Conservation (phyloP, 2,329 filamentous ascomycete genomes). For the Sporothrix euskadiensis region DNA sequence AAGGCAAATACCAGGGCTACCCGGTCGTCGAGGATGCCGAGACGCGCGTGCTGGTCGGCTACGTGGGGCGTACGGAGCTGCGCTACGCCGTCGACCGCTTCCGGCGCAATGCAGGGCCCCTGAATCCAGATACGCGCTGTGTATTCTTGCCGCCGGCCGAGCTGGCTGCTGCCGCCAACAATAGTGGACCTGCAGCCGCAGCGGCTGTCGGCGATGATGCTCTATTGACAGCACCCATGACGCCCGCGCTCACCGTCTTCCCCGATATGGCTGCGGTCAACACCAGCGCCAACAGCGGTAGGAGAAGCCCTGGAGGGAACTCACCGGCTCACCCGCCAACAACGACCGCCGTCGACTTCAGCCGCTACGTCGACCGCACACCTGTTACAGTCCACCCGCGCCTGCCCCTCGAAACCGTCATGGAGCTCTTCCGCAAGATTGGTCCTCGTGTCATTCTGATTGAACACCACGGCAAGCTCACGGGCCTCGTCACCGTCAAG, state of each 20-base stretch:
- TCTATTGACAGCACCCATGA: conserved; percentile 40
- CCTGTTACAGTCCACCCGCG: conserved; percentile 89
- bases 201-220: conserved; percentile 32
- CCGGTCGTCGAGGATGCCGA: conserved; percentile 78
- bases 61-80: conserved; percentile 89
- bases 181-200: background rate
- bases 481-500: conserved; percentile 90
- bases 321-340: background rate
- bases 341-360: conserved; percentile 68
- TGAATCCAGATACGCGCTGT: conserved; percentile 71
- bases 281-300: conserved; percentile 33
- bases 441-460: conserved; percentile 86
- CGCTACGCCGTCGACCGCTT: conserved; percentile 85
- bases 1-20: conserved; percentile 88
- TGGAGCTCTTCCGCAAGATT: conserved; percentile 99
- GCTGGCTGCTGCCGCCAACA: conserved; percentile 38
- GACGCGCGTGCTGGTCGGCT: conserved; percentile 76
- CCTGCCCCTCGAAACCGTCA: conserved; percentile 90
- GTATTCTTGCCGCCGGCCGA: conserved; percentile 61
- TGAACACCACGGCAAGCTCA: conserved; percentile 81
- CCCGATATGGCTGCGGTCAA: conserved; percentile 18
- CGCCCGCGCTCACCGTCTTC: conserved; percentile 45
- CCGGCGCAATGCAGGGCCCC: conserved; percentile 61
- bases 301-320: background rate
- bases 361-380: conserved; percentile 82